These are phyloP conservation scores for Brassica juncea DNA, from an alignment of 345 rosid species.

Conservation along the genomic window DNA sequence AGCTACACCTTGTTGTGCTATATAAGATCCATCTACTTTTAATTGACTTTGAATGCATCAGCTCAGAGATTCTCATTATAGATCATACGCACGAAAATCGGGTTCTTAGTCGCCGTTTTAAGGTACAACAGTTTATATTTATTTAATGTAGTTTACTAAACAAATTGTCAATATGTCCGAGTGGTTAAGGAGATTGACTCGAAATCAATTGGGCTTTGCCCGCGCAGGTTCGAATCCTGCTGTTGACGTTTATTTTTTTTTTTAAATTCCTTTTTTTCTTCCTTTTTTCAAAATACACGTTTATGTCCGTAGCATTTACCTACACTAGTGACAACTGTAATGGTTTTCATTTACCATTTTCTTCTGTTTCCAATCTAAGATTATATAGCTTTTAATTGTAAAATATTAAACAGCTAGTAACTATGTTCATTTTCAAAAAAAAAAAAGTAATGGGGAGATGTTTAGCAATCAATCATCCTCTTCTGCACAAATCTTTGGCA, in stretches of 20 bases:
- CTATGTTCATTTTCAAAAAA: too few species aligned
- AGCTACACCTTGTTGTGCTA: neutral
- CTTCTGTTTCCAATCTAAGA: neutral
- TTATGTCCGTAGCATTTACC: neutral
- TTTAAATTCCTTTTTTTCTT: neutral
- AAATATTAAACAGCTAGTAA: neutral
- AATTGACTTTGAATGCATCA: neutral
- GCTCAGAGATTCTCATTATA: neutral
- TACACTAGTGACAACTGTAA: neutral
- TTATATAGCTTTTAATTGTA: neutral
- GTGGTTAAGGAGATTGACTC: conserved; percentile 95
- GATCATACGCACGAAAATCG: too few species aligned
- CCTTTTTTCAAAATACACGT: neutral
- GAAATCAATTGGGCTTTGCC: conserved; percentile 99
- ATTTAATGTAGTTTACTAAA: neutral
- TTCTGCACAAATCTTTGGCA: too few species aligned
- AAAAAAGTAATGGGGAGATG: neutral
- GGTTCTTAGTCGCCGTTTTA: neutral
- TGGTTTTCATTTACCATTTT: neutral
- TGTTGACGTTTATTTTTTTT: conserved; percentile 6
- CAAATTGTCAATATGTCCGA: conserved; percentile 30
- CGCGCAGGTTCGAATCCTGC: conserved; percentile 72
- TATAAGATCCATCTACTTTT: neutral
- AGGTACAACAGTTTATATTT: too few species aligned
- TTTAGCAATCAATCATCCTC: too few species aligned